Evolutionary conservation across 192 early-diverging fungal species (phyloP), one percentile per base, ranked within the genome.

Genomic region (Coemansia reversa): DNA sequence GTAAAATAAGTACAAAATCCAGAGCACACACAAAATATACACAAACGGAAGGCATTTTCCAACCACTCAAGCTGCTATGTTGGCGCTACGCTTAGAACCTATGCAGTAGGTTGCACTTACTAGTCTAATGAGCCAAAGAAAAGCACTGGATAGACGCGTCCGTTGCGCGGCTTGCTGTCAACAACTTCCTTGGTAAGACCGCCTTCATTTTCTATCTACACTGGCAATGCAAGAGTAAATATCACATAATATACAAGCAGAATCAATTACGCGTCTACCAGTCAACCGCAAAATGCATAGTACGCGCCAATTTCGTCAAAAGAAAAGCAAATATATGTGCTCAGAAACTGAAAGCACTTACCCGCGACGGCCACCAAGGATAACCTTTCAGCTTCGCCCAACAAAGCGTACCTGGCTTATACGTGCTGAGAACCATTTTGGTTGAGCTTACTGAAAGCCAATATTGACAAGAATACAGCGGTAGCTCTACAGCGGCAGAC

Each of bases 121-220:
- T 83, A 83, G 81, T 83, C 81, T 16, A 83, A 70, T 7, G 81
- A 83, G 33, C 81, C 81, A 65, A 79, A 79, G 67, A 79, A 83
- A 30, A 83, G 60, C 5, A 83, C 81, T 4, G 81, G 81, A 47
- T 83, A 77, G 18, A 75, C 68, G 19, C 76, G 81, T 11, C 73
- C 66, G 50, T 57, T 83, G 53, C 73, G 75, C 33, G 81, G 81
- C 58, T 83, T 83, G 72, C 76, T 78, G 57, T 71, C 73, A 33
- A 73, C 7, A 3, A 83, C 81, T 51, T 79, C 81, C 8, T 52
- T 56, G n/a, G 81, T 58, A 2, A 83, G 62, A 12, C 42, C 51
- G 9, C 4, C n/a, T 62, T 79, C 81, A 11, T 63, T 39, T 47
- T 83, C 76, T 73, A 83, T 83, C 72, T 81, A 81, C 74, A 73